phyloP scores from a whole-genome alignment of 2,329 filamentous ascomycete species.

The Arthrobotrys sphaeroides region DNA sequence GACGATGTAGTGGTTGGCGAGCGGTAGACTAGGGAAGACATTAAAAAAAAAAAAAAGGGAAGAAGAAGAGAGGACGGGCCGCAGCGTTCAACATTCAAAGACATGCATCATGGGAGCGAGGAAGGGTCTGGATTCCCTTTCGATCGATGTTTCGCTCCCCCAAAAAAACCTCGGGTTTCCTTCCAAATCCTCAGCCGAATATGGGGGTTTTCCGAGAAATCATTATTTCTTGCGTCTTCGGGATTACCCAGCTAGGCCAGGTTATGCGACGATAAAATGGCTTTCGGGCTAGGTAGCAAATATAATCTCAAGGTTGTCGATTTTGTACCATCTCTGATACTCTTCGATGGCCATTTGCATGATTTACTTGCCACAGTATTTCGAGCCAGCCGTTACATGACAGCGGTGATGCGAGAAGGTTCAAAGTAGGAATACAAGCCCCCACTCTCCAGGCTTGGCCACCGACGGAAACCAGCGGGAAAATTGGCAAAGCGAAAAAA shows the following conservation, averaged over 20 bases:
- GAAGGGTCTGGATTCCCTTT: conserved; percentile 13
- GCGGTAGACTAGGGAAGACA: not conserved
- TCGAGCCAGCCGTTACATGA: not conserved
- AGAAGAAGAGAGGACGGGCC: too few relatives aligned
- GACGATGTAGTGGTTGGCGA: conserved; percentile 1
- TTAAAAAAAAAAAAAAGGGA: too few relatives aligned
- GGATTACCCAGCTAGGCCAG: conserved; percentile 20
- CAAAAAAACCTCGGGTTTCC: not conserved
- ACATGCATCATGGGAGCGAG: conserved; percentile 1
- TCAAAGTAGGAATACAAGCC: conserved; percentile 5
- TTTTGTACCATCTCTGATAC: not conserved
- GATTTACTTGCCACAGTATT: conserved; percentile 22
- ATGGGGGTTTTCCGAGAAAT: conserved; percentile 39
- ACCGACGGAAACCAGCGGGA: conserved; percentile 38
- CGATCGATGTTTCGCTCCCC: not conserved
- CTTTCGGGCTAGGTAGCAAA: conserved; percentile 4
- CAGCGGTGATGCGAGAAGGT: not conserved
- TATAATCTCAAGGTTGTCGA: not conserved
- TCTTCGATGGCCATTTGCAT: conserved; percentile 10
- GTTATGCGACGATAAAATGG: conserved; percentile 26
- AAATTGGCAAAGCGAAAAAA: conserved; percentile 23
- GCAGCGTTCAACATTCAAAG: conserved; percentile 20
- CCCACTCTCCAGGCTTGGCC: conserved; percentile 29
- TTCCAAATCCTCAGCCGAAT: conserved; percentile 19
- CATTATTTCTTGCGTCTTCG: not conserved